Evolutionary conservation across 2,329 filamentous ascomycete genomes (phyloP).

Genomic region (Aureobasidium sp.): DNA sequence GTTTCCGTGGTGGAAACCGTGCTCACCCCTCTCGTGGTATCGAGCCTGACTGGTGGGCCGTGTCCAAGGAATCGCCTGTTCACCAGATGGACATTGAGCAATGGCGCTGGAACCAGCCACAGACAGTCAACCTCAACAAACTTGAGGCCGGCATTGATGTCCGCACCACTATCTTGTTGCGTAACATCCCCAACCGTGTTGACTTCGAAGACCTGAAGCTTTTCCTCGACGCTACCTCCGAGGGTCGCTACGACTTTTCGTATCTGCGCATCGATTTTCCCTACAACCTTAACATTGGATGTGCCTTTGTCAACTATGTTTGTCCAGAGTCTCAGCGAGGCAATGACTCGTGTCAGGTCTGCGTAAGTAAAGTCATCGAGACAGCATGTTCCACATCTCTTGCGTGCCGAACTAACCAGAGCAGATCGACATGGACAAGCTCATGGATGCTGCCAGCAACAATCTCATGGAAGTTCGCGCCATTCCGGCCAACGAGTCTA

Average conservation of each 20-base stretch:
- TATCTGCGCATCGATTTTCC: constrained; percentile 97
- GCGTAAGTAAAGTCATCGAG: no score
- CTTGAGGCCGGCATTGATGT: neutral
- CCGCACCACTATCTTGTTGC: neutral
- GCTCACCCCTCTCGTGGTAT: neutral
- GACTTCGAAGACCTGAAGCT: constrained; percentile 73
- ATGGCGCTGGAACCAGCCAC: constrained; percentile 32
- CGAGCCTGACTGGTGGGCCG: neutral
- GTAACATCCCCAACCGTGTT: constrained; percentile 94
- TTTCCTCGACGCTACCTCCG: constrained; percentile 81
- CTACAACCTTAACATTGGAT: no score
- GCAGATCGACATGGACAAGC: no score
- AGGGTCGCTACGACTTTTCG: constrained; percentile 92
- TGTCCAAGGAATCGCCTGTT: neutral
- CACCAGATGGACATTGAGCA: neutral
- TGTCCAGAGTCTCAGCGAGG: no score
- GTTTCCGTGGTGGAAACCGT: neutral
- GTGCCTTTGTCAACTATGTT: no score
- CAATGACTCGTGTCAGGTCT: no score
- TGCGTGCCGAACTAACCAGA: no score
- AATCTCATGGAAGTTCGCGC: no score
- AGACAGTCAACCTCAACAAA: no score
- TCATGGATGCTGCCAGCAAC: no score
- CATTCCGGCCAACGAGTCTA: no score
- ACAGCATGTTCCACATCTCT: no score